Percentiles rank a stretch among this genome's conserved stretches.
phyloP scores from a whole-genome alignment of 441 rosid species.

The Jatropha multifida region DNA sequence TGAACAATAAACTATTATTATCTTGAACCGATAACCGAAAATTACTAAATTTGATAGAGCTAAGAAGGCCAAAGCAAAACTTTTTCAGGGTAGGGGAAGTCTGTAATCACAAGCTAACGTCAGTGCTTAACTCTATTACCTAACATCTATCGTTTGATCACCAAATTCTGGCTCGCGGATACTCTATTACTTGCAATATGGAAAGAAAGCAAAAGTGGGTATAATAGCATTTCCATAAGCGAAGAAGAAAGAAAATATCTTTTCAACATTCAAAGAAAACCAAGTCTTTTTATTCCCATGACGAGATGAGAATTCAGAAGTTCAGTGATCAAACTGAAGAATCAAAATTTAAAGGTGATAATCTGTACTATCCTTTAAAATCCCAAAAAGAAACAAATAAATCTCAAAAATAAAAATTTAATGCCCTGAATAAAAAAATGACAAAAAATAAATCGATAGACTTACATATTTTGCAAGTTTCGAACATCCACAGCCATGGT shows the following conservation, averaged over 20 bases:
- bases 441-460: neutral
- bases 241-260: neutral
- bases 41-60: neutral
- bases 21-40: neutral
- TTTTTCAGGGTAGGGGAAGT: neutral
- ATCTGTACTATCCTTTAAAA: neutral
- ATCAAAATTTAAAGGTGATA: neutral
- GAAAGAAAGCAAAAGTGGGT: constrained; percentile 2
- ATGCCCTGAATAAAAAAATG: neutral
- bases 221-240: constrained; percentile 1
- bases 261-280: neutral
- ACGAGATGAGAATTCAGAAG: neutral
- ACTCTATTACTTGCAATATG: neutral
- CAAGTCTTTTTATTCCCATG: neutral
- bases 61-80: neutral
- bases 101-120: neutral
- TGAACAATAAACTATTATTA: neutral
- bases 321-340: constrained; percentile 1
- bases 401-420: neutral
- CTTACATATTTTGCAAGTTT: constrained; percentile 35
- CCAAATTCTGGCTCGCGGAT: neutral
- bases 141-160: neutral
- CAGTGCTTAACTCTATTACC: neutral
- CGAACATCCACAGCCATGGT: constrained; percentile 35
- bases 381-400: neutral